These are phyloP conservation scores for Dioscorea cayenensis DNA, from an alignment of 116 monocot genomes.

Conservation along the genomic window DNA sequence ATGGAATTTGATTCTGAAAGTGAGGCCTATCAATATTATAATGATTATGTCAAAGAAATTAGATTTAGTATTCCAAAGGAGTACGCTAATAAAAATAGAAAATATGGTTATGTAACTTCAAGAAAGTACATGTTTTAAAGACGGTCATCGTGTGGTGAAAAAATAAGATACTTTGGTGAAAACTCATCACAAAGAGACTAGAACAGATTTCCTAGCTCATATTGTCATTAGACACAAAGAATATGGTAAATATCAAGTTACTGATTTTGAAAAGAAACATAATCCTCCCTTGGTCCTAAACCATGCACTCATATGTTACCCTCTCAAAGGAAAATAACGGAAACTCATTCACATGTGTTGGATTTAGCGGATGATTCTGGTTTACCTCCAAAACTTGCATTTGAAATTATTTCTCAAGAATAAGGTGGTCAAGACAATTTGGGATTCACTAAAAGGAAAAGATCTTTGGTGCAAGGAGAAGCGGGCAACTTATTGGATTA, in stretches of 20 bases:
- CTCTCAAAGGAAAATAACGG: background rate
- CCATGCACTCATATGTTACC: constrained; percentile 17
- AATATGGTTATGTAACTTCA: constrained; percentile 30
- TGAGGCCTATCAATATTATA: constrained; percentile 37
- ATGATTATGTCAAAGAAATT: constrained; percentile 23
- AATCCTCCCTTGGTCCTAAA: constrained; percentile 39
- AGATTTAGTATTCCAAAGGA: constrained; percentile 47
- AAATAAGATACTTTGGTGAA: constrained; percentile 7
- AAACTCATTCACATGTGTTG: no score
- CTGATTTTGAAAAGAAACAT: constrained; percentile 32
- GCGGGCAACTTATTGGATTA: constrained; percentile 33
- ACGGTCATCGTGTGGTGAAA: constrained; percentile 10
- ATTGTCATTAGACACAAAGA: constrained; percentile 40
- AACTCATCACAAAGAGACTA: constrained; percentile 8
- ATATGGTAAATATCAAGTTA: constrained; percentile 37
- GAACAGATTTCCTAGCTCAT: constrained; percentile 28
- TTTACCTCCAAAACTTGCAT: no score
- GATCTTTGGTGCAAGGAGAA: constrained; percentile 18
- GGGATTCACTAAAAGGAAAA: background rate
- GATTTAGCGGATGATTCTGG: no score
- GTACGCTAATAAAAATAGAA: constrained; percentile 19
- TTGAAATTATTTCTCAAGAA: no score
- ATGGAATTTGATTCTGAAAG: constrained; percentile 52
- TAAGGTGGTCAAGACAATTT: no score
- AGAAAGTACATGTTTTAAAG: constrained; percentile 47